These are phyloP conservation scores for Phytopythium chamaehyphon DNA, from an alignment of 352 stramenopile species.

Conservation along the genomic window DNA sequence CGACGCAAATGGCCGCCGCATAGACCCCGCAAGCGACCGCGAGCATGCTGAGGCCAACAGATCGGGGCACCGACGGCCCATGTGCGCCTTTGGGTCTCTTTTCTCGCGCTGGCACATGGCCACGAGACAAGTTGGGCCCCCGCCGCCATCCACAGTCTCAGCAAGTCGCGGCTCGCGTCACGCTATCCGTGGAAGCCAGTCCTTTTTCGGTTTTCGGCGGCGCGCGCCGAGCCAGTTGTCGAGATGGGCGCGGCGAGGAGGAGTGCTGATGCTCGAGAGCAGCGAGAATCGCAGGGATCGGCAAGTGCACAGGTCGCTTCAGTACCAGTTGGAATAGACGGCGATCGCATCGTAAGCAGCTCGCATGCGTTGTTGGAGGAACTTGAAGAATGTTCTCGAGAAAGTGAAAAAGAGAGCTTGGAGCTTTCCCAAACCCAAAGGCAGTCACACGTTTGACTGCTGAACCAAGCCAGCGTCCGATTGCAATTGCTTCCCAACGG, in stretches of 20 bases:
- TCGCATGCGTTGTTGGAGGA: neutral
- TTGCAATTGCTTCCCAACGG: no score
- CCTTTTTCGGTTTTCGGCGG: neutral
- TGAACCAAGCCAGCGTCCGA: no score
- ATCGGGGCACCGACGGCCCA: neutral
- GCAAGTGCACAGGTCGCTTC: neutral
- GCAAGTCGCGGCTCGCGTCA: neutral
- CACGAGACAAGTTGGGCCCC: no score
- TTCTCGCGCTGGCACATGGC: neutral
- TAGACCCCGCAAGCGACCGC: slow-evolving; percentile 1
- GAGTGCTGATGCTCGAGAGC: neutral
- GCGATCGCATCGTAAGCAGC: no score
- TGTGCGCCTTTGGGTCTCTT: neutral
- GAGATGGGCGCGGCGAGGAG: neutral
- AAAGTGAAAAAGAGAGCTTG: neutral
- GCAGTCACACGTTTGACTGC: slow-evolving; percentile 1
- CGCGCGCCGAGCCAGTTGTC: no score
- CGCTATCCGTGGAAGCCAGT: neutral
- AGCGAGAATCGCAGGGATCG: neutral
- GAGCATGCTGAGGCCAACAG: neutral
- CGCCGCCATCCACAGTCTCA: neutral
- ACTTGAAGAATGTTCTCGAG: slow-evolving; percentile 3
- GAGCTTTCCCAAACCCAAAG: no score
- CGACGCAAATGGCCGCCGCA: slow-evolving; percentile 1
- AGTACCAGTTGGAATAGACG: neutral